Conservation (phyloP, 2,329 filamentous ascomycete genomes). For the Chaetomiaceae sp. region DNA sequence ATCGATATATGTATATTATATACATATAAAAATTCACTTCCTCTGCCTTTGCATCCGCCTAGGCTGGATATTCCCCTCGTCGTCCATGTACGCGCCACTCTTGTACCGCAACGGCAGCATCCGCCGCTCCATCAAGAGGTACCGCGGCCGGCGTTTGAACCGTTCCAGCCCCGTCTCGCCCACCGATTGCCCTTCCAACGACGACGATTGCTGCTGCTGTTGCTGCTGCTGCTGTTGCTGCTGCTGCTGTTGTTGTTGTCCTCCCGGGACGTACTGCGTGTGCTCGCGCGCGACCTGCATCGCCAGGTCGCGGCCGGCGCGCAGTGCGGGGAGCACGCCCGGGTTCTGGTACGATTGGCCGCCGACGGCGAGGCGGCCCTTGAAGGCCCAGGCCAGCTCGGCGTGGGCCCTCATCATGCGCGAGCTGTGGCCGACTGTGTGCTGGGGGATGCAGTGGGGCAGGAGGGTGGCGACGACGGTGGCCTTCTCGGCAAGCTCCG, state of each 20-base stretch:
- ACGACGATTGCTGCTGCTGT: no score
- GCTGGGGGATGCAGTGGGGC: constrained; percentile 82
- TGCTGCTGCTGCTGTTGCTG: no score
- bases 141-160: constrained; percentile 19
- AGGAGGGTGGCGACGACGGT: constrained; percentile 57
- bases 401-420: constrained; percentile 55
- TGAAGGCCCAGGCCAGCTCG: constrained; percentile 53
- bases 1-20: no score
- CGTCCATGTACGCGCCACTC: constrained; percentile 5
- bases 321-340: constrained; percentile 49
- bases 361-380: constrained; percentile 60
- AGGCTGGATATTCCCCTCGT: neutral
- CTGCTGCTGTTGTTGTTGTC: no score
- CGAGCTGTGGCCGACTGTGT: constrained; percentile 69
- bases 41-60: neutral
- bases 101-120: constrained; percentile 13
- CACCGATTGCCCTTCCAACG: constrained; percentile 10
- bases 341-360: constrained; percentile 52
- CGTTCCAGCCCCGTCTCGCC: constrained; percentile 35
- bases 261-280: no score
- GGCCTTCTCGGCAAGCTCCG: constrained; percentile 53
- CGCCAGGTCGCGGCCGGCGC: constrained; percentile 46
- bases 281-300: constrained; percentile 32
- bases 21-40: no score
- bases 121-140: neutral